These are phyloP conservation scores for Paramicrosporidium saccamoebae DNA, from an alignment of 371 early-diverging fungal species.

Conservation along the genomic window DNA sequence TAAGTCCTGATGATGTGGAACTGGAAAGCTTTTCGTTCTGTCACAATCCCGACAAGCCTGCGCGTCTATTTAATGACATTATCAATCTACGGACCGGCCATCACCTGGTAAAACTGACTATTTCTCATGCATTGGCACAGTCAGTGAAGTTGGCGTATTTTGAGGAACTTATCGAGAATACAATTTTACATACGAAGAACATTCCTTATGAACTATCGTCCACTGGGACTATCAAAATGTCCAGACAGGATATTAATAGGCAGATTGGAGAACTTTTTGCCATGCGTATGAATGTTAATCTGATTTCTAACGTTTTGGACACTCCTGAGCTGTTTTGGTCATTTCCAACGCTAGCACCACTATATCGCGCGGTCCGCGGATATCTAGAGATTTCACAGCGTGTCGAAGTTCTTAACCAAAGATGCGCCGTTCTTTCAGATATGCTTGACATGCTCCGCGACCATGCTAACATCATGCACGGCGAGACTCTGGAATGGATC, in stretches of 20 bases:
- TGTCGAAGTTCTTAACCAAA: slow-evolving; percentile 43
- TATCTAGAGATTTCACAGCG: slow-evolving; percentile 53
- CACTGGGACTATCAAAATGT: slow-evolving; percentile 38
- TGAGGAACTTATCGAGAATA: slow-evolving; percentile 39
- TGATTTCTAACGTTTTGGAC: slow-evolving; percentile 45
- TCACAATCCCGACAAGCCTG: slow-evolving; percentile 15
- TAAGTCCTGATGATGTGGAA: slow-evolving; percentile 31
- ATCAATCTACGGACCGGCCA: slow-evolving; percentile 31
- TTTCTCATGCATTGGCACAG: slow-evolving; percentile 50
- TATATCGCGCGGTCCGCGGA: slow-evolving; percentile 35
- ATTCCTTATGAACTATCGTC: slow-evolving; percentile 47
- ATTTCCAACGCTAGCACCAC: slow-evolving; percentile 34
- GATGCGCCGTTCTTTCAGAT: slow-evolving; percentile 38
- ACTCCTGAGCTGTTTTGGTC: slow-evolving; percentile 65
- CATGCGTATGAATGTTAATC: slow-evolving; percentile 54
- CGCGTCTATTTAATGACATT: slow-evolving; percentile 28
- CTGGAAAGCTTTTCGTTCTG: slow-evolving; percentile 72
- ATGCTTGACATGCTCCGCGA: slow-evolving; percentile 44
- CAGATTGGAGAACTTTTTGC: slow-evolving; percentile 57
- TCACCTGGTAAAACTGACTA: slow-evolving; percentile 47
- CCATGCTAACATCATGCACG: slow-evolving; percentile 13
- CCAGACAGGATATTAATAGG: slow-evolving; percentile 31
- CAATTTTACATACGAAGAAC: slow-evolving; percentile 45
- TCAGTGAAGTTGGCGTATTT: slow-evolving; percentile 50
- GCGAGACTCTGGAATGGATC: slow-evolving; percentile 49